Conservation (phyloP, 257 asterid genomes). For the Mitragyna speciosa region DNA sequence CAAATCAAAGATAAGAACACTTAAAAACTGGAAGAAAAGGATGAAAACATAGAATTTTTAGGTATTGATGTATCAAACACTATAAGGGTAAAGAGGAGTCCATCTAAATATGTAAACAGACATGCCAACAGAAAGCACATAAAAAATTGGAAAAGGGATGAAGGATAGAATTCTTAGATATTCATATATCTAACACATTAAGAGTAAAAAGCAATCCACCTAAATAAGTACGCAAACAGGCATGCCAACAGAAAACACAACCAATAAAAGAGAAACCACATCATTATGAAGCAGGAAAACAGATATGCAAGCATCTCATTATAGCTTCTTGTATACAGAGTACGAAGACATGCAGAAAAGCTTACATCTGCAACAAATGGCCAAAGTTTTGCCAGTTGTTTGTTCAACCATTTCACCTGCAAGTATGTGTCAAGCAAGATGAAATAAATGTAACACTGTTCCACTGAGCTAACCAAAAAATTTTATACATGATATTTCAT, state of each 20-base stretch:
- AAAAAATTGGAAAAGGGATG: background rate
- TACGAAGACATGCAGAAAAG: slow-evolving; percentile 14
- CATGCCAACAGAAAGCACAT: no score
- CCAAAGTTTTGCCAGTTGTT: slow-evolving; percentile 86
- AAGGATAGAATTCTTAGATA: background rate
- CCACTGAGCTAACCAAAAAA: background rate
- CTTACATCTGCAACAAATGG: slow-evolving; percentile 98
- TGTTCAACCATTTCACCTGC: slow-evolving; percentile 98
- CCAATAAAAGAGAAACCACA: background rate
- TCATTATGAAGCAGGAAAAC: slow-evolving; percentile 1
- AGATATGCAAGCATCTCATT: background rate
- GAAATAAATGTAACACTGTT: background rate
- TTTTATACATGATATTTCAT: background rate
- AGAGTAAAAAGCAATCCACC: background rate
- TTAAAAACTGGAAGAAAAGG: no score
- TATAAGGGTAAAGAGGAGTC: no score
- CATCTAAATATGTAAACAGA: no score
- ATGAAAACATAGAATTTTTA: no score
- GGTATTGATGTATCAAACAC: no score
- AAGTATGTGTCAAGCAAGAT: slow-evolving; percentile 18
- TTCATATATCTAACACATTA: no score
- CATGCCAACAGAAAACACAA: background rate
- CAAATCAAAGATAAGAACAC: background rate
- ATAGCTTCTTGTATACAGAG: background rate
- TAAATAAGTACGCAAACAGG: background rate